Evolutionary conservation across 371 early-diverging fungal species (phyloP).

Genomic region (Fennellomyces sp.): DNA sequence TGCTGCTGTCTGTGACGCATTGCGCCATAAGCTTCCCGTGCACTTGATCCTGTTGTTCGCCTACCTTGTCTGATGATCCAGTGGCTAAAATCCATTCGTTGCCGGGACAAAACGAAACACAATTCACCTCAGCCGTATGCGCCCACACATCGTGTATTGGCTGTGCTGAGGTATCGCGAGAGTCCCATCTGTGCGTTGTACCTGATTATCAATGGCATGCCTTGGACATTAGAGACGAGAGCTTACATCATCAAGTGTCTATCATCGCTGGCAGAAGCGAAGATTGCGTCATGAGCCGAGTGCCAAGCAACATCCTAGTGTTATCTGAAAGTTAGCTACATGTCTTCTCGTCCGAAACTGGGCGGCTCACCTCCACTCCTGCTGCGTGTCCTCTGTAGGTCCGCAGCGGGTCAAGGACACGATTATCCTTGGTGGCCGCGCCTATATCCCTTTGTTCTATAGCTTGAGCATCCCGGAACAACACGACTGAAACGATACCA

Average conservation of each 20-base stretch:
- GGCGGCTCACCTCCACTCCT: slow-evolving; percentile 76
- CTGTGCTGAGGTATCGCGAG: slow-evolving; percentile 45
- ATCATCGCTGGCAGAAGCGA: slow-evolving; percentile 97
- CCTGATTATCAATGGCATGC: too few species aligned
- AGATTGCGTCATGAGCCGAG: slow-evolving; percentile 75
- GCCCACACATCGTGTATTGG: slow-evolving; percentile 79
- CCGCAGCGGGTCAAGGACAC: slow-evolving; percentile 77
- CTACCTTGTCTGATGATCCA: slow-evolving; percentile 91
- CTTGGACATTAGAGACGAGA: too few species aligned
- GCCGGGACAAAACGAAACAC: slow-evolving; percentile 91
- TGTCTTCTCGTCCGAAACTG: not conserved
- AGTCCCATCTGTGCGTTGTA: slow-evolving; percentile 89
- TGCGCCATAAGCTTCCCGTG: too few species aligned
- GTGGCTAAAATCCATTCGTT: slow-evolving; percentile 95
- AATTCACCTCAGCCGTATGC: slow-evolving; percentile 91
- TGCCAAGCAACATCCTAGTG: slow-evolving; percentile 97
- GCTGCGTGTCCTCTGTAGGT: slow-evolving; percentile 85
- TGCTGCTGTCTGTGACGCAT: slow-evolving; percentile 68
- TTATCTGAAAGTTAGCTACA: slow-evolving; percentile 7
- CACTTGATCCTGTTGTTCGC: too few species aligned
- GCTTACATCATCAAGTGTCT: slow-evolving; percentile 82
- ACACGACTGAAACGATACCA: not conserved
- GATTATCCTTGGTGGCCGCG: slow-evolving; percentile 29
- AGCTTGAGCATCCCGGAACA: too few species aligned
- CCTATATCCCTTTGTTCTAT: slow-evolving; percentile 45